A percentile compares a stretch with the other conserved stretches of the same genome.
These are phyloP conservation scores for Saccharum spontaneum DNA, from an alignment of 176 grass and related monocot species.

Conservation along the genomic window DNA sequence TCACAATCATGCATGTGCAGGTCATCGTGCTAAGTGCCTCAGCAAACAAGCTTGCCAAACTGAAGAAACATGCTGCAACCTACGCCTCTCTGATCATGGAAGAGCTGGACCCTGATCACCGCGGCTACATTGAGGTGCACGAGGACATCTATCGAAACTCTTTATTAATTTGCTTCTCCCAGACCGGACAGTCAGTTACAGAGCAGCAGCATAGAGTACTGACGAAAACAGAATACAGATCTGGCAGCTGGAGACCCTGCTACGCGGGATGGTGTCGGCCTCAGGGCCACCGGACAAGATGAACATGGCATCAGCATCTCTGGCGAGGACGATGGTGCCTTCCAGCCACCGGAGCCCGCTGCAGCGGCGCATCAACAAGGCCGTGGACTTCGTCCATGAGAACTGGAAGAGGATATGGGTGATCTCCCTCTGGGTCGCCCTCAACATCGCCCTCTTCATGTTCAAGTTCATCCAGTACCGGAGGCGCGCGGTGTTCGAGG, in stretches of 20 bases:
- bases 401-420: constrained; percentile 99
- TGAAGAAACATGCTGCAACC: constrained; percentile 73
- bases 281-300: constrained; percentile 48
- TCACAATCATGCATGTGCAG: constrained; percentile 24
- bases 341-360: constrained; percentile 56
- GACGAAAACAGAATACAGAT: constrained; percentile 42
- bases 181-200: background rate
- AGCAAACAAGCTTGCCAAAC: constrained; percentile 80
- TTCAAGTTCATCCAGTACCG: constrained; percentile 87
- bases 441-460: constrained; percentile 59
- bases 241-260: constrained; percentile 89
- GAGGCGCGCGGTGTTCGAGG: constrained; percentile 60
- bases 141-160: background rate
- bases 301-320: constrained; percentile 48
- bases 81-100: constrained; percentile 96
- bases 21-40: constrained; percentile 85
- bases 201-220: background rate
- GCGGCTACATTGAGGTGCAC: constrained; percentile 80
- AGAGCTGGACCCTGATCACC: constrained; percentile 74
- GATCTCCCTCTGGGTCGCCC: constrained; percentile 54
- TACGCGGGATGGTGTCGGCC: constrained; percentile 64
- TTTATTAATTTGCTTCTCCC: background rate
- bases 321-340: constrained; percentile 80
- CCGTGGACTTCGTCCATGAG: constrained; percentile 74
- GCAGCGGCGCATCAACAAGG: constrained; percentile 42